phyloP scores from a whole-genome alignment of 2,329 filamentous ascomycete genomes.

The Calonectria pauciramosa region DNA sequence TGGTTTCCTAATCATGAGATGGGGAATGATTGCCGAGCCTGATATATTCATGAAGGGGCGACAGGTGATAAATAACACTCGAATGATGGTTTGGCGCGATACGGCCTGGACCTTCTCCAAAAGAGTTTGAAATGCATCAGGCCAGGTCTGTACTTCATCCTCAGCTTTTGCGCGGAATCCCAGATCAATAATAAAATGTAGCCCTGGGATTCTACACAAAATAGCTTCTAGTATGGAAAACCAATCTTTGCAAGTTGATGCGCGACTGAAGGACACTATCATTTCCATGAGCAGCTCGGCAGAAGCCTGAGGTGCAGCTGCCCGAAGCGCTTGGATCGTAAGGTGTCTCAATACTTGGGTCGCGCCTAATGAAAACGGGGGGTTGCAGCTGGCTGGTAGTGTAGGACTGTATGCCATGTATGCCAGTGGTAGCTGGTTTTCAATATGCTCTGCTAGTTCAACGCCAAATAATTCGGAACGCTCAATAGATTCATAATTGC shows the following conservation, averaged over 20 bases:
- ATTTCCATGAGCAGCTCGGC: neutral
- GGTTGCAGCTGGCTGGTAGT: neutral
- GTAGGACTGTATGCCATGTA: neutral
- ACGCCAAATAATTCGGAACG: neutral
- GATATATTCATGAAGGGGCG: neutral
- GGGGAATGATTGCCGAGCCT: neutral
- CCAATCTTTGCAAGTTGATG: neutral
- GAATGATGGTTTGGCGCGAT: neutral
- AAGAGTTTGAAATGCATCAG: neutral
- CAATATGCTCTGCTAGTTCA: neutral
- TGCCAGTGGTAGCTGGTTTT: neutral
- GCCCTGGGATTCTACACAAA: neutral
- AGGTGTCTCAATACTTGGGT: neutral
- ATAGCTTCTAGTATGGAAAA: neutral
- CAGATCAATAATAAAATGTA: neutral
- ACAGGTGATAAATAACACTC: neutral
- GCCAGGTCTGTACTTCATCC: neutral
- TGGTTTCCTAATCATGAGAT: neutral
- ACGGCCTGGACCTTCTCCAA: neutral
- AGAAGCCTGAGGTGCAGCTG: neutral
- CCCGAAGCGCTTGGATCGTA: neutral
- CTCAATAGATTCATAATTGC: neutral
- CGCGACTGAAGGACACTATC: neutral
- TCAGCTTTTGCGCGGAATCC: neutral
- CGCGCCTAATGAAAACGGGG: neutral